phyloP scores from a whole-genome alignment of 805 yeast species.

The Pichia rugopelliculosa region DNA sequence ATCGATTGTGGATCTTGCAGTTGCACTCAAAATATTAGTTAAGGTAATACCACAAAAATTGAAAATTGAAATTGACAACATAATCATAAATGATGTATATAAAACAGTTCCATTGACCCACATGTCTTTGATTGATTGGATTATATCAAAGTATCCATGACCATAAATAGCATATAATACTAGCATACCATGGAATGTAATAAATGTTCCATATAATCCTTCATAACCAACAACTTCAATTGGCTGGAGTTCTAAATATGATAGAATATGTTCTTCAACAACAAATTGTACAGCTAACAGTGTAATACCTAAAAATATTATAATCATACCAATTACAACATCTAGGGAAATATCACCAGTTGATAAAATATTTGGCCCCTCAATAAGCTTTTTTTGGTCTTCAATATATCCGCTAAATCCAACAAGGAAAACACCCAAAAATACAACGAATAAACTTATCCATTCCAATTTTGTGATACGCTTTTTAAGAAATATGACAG shows the following conservation, averaged over 20 bases:
- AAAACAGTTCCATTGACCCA: slow-evolving; percentile 37
- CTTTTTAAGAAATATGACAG: slow-evolving; percentile 53
- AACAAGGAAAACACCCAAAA: slow-evolving; percentile 62
- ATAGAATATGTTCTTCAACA: slow-evolving; percentile 61
- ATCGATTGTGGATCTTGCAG: slow-evolving; percentile 73
- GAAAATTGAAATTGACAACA: slow-evolving; percentile 66
- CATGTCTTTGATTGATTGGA: slow-evolving; percentile 42
- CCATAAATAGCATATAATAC: slow-evolving; percentile 37
- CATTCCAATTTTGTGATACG: slow-evolving; percentile 57
- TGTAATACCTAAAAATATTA: slow-evolving; percentile 56
- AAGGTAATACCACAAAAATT: slow-evolving; percentile 68
- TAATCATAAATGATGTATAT: slow-evolving; percentile 50
- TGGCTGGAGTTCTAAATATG: slow-evolving; percentile 48
- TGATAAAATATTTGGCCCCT: background rate
- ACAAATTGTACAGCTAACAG: slow-evolving; percentile 74
- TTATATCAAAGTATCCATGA: slow-evolving; percentile 49
- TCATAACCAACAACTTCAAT: slow-evolving; percentile 64
- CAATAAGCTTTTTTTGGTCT: slow-evolving; percentile 3
- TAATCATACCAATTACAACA: slow-evolving; percentile 46
- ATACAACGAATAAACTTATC: slow-evolving; percentile 56
- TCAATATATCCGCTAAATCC: slow-evolving; percentile 56
- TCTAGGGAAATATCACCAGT: slow-evolving; percentile 14
- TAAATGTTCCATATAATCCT: slow-evolving; percentile 55
- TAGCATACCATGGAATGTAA: slow-evolving; percentile 40
- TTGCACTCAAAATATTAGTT: slow-evolving; percentile 61